Percentiles rank a stretch among this genome's conserved stretches.
These are phyloP conservation scores for Trametes hirsuta DNA, from an alignment of 1,284 basidiomycete species.

Conservation along the genomic window DNA sequence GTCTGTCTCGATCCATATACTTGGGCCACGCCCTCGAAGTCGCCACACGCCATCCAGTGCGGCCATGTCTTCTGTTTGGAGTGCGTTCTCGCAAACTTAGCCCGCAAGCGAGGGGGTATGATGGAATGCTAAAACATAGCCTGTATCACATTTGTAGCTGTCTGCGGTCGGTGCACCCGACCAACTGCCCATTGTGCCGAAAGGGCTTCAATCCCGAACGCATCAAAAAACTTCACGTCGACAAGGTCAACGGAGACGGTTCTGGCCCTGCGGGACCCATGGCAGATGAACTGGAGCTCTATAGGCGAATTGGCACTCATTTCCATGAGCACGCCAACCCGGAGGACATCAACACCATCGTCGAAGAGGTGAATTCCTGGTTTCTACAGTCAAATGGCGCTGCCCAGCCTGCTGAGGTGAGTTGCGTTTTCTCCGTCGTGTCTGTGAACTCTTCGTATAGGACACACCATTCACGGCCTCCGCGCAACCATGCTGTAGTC, in stretches of 20 bases:
- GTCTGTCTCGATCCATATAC: slow-evolving; percentile 66
- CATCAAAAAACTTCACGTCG: slow-evolving; percentile 64
- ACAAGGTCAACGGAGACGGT: slow-evolving; percentile 33
- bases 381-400: slow-evolving; percentile 33
- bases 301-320: slow-evolving; percentile 50
- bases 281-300: slow-evolving; percentile 36
- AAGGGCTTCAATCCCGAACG: slow-evolving; percentile 55
- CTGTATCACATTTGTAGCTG: slow-evolving; percentile 41
- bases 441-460: neutral
- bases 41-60: slow-evolving; percentile 67
- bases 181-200: slow-evolving; percentile 66
- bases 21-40: slow-evolving; percentile 46
- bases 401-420: slow-evolving; percentile 18
- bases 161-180: slow-evolving; percentile 50
- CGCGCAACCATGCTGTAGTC: slow-evolving; percentile 20
- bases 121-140: neutral
- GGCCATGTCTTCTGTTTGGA: slow-evolving; percentile 70
- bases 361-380: slow-evolving; percentile 52
- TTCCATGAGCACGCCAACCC: slow-evolving; percentile 47
- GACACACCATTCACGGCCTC: slow-evolving; percentile 4
- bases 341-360: slow-evolving; percentile 45
- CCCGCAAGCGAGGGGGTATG: neutral
- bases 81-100: slow-evolving; percentile 41
- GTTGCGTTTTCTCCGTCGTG: neutral
- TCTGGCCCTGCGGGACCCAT: slow-evolving; percentile 9